Conservation (phyloP, 2,329 filamentous ascomycete genomes). For the Calonectria fujianensis region DNA sequence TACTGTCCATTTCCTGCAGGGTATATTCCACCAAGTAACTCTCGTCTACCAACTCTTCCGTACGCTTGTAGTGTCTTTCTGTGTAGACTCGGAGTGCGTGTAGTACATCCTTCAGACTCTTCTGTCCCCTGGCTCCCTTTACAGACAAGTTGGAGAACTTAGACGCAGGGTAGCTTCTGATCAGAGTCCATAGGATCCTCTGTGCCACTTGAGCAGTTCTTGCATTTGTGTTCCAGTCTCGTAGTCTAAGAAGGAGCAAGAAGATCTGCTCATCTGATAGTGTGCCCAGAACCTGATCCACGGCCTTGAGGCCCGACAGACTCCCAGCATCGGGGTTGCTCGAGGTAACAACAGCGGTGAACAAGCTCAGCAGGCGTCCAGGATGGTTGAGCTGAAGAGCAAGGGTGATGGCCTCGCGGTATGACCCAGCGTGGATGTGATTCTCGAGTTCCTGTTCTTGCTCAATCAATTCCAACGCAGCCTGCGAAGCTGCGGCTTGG, state of each 20-base stretch:
- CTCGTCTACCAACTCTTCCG: slow-evolving; percentile 94
- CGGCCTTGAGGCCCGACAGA: slow-evolving; percentile 78
- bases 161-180: slow-evolving; percentile 87
- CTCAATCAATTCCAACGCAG: slow-evolving; percentile 87
- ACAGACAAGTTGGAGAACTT: slow-evolving; percentile 83
- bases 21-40: slow-evolving; percentile 97
- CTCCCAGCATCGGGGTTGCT: slow-evolving; percentile 76
- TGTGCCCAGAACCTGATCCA: slow-evolving; percentile 88
- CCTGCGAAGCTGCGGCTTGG: slow-evolving; percentile 82
- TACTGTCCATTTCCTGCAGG: slow-evolving; percentile 91
- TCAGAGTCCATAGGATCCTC: slow-evolving; percentile 85
- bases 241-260: slow-evolving; percentile 84
- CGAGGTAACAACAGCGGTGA: slow-evolving; percentile 84
- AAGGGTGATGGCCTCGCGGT: slow-evolving; percentile 93
- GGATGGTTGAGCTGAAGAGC: slow-evolving; percentile 97
- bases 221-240: slow-evolving; percentile 99
- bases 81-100: slow-evolving; percentile 94
- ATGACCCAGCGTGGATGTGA: slow-evolving; percentile 90
- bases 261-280: slow-evolving; percentile 92
- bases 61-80: slow-evolving; percentile 91
- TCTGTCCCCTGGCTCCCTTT: slow-evolving; percentile 73
- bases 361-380: slow-evolving; percentile 87
- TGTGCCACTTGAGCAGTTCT: slow-evolving; percentile 90
- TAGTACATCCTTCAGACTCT: slow-evolving; percentile 87
- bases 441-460: slow-evolving; percentile 97